Percentiles rank a stretch among this genome's conserved stretches.
These are phyloP conservation scores for Leishmania guyanensis DNA, from an alignment of 208 protist species.

Conservation along the genomic window DNA sequence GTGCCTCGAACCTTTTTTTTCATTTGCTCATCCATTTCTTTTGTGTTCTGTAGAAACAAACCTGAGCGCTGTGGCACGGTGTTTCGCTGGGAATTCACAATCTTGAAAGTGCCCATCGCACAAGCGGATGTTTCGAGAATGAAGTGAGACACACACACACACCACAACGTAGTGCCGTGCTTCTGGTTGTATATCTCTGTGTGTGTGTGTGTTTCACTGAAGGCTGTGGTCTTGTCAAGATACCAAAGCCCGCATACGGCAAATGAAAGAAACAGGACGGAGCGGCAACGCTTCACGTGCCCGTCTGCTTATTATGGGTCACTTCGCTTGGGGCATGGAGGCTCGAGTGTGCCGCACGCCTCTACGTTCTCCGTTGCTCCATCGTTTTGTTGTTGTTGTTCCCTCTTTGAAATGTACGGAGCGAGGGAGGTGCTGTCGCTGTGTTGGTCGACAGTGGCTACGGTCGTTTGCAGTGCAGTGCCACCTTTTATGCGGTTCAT, in stretches of 20 bases:
- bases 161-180: too few species aligned
- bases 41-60: background rate
- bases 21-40: background rate
- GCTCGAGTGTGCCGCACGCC: background rate
- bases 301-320: background rate
- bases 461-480: background rate
- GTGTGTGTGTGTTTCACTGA: background rate
- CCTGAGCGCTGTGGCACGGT: background rate
- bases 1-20: slow-evolving; percentile 11
- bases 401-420: background rate
- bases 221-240: background rate
- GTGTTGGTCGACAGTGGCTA: background rate
- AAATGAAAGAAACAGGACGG: background rate
- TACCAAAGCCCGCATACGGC: background rate
- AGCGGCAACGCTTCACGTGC: background rate
- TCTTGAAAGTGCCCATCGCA: background rate
- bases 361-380: background rate
- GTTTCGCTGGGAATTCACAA: background rate
- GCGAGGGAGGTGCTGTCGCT: background rate
- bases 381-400: background rate
- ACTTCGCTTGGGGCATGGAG: too few species aligned
- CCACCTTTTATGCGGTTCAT: background rate
- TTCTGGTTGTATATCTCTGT: too few species aligned
- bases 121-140: too few species aligned
- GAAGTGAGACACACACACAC: background rate